Evolutionary conservation across 345 rosid species (phyloP), one percentile per base, ranked within the genome.

Genomic region (Dovyalis caffra): DNA sequence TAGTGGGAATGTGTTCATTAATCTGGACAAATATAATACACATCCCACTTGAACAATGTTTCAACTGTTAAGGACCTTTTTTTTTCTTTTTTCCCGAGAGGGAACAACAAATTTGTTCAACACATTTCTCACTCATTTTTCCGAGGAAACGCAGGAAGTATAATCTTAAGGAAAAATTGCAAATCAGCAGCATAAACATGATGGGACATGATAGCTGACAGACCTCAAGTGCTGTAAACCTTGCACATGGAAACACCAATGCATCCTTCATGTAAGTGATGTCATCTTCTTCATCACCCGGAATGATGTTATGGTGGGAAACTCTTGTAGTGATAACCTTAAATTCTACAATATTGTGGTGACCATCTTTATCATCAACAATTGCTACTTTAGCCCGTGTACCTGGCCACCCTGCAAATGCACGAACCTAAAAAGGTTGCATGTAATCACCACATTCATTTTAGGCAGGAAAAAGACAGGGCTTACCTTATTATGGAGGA

Each of bases 381-480:
- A 86, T 73, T 16, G 69, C 70, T 79, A 90, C 80, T 82, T 88
- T 93, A 23, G 96, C 91, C 69, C 99, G 85, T 21, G 99, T 95
- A 78, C 98, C 97, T 5, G 97, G 99, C 98, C 99, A 95, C 40
- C 98, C 99, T 88, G 99, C 92, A 68, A 95, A 87, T 71, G 98
- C 99, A 81, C 98, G 97, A 80, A 95, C 95, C 98, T 95, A 80
- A 66, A 86, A 74, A 68, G 31, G 78, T 73, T 84, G 86, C 76
- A 75, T 72, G 64, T 70, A 84, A 82, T 74, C 76, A 71, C 77
- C 29, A 61, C 28, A 5, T 40, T 73, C 37, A 25, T 26, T 34
- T 15, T 58, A 61, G 37, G 40, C 67, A 70, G 69, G 28, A 68
- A 69, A 64, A 76, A 47, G 66, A 10, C 23, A 43, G 63, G 51